Evolutionary conservation across 306 rosid genomes (phyloP), one percentile per base, ranked within the genome.

Genomic region (Prinsepia uniflora): DNA sequence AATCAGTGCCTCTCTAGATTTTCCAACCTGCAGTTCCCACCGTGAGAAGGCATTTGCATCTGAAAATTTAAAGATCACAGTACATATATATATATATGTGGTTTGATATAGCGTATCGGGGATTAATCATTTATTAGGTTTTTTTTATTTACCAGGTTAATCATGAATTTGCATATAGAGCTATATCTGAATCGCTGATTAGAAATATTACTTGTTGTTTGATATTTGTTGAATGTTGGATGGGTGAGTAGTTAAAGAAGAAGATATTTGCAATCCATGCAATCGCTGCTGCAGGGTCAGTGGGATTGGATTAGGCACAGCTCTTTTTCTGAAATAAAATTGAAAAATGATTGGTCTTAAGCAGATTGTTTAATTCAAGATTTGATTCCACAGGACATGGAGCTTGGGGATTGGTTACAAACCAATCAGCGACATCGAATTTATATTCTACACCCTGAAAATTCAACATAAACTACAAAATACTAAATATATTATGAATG

Each of bases 221-320:
- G 18, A 41, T 42, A 5, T 73, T 73, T 70, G 61, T 60, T 39
- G 46, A 22, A 24, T 11, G 54, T 72, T 41, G 75, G 83, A 94
- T 94, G 97, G 89, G 82, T 17, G 89, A 86, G n/a, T 81, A 83
- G 68, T 76, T 86, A 70, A 80, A 79, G 79, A 84, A 81, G 55
- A 85, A 88, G 73, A 79, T 80, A 14, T 61, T 84, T 43, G 86
- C 78, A 43, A 62, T 83, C 75, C 98, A 92, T 63, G 83, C 89
- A 47, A 46, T 87, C 62, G 84, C 90, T 43, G 89, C 88, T 22
- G 78, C 81, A 42, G 86, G 83, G 5, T 92, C 98, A 1, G 88
- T 83, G 72, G 80, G 85, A 57, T 76, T 89, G n/a, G n/a, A n/a
- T n/a, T n/a, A 24, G 91, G 90, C 61, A 86, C 90, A 10, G 90